Evolutionary conservation across 345 rosid genomes (phyloP).

Genomic region (Carallia pectinifolia): DNA sequence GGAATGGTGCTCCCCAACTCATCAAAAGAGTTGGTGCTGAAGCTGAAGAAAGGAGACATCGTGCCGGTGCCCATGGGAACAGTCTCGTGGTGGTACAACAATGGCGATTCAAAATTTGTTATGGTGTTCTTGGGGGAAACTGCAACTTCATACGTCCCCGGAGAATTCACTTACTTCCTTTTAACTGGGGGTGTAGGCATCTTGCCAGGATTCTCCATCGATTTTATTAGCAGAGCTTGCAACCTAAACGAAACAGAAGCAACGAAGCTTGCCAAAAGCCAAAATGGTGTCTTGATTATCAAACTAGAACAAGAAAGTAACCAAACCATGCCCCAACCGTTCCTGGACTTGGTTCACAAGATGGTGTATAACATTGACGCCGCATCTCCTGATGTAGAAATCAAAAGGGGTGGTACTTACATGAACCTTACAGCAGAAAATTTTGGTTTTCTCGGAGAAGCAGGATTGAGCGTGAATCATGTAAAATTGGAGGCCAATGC

Average conservation of each 20-base stretch:
- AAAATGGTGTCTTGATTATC: slow-evolving; percentile 15
- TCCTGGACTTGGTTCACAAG: neutral
- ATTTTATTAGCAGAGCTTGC: slow-evolving; percentile 18
- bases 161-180: slow-evolving; percentile 34
- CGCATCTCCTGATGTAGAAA: slow-evolving; percentile 10
- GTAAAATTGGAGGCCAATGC: slow-evolving; percentile 24
- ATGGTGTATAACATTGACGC: slow-evolving; percentile 16
- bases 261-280: slow-evolving; percentile 16
- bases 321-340: slow-evolving; percentile 3
- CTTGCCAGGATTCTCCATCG: slow-evolving; percentile 29
- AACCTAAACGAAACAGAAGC: slow-evolving; percentile 14
- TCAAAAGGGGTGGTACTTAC: slow-evolving; percentile 19
- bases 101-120: slow-evolving; percentile 21
- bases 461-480: slow-evolving; percentile 18
- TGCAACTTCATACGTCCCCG: slow-evolving; percentile 18
- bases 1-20: slow-evolving; percentile 25
- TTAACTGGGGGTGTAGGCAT: slow-evolving; percentile 20
- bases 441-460: slow-evolving; percentile 24
- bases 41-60: slow-evolving; percentile 27
- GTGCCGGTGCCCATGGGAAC: slow-evolving; percentile 26
- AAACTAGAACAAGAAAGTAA: slow-evolving; percentile 20
- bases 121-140: slow-evolving; percentile 33
- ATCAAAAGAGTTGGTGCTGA: slow-evolving; percentile 14
- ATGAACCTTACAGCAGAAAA: slow-evolving; percentile 3
- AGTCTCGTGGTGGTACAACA: slow-evolving; percentile 43